These are phyloP conservation scores for Scutellaria baicalensis DNA, from an alignment of 257 asterid species.

Conservation along the genomic window DNA sequence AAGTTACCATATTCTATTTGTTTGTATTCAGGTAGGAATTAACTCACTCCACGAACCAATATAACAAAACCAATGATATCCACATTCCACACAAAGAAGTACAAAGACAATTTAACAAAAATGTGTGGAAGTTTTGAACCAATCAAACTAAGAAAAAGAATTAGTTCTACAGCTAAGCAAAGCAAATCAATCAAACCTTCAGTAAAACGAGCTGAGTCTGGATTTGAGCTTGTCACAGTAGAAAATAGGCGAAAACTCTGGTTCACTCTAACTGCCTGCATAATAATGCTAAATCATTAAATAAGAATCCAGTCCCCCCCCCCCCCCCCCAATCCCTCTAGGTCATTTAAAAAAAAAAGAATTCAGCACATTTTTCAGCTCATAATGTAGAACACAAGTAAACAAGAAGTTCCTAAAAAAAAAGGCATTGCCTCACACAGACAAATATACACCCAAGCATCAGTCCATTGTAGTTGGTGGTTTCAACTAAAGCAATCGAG, in stretches of 20 bases:
- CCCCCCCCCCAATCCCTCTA: too few species aligned
- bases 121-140: not conserved
- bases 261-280: conserved; percentile 78
- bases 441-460: too few species aligned
- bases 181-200: conserved; percentile 49
- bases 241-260: conserved; percentile 76
- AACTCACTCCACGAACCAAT: not conserved
- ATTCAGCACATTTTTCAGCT: not conserved
- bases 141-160: not conserved
- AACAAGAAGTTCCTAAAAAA: too few species aligned
- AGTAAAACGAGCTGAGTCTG: conserved; percentile 38
- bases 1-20: not conserved
- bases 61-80: not conserved
- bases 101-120: not conserved
- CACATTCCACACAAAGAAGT: not conserved
- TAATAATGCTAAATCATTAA: not conserved
- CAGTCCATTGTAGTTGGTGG: too few species aligned
- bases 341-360: too few species aligned
- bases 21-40: not conserved
- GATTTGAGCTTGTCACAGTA: conserved; percentile 71
- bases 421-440: too few species aligned
- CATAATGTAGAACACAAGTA: not conserved
- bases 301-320: not conserved
- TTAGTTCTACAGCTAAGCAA: not conserved
- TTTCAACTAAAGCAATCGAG: not conserved